Base-by-base conservation (phyloP, 768 basidiomycete genomes). In the Lentinula raphanica region DNA sequence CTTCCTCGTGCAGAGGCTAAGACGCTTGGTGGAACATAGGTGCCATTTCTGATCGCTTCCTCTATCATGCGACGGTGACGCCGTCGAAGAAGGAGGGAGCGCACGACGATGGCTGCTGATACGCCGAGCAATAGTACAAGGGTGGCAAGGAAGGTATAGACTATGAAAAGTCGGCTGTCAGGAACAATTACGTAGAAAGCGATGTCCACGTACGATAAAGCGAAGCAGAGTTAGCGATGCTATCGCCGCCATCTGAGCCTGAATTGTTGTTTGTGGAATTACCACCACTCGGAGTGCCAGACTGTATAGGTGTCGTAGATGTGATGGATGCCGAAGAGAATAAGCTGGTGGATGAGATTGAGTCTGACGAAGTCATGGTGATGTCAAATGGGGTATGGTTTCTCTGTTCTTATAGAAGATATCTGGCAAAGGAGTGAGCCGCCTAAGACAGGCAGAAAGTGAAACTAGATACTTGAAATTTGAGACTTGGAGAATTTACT, bases 101-200 rank as follows among this genome's bases (percentile, higher is more conserved):
- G 84, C 46, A 81, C 62, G 59, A 88, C 79, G 65, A 88, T 86
- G 12, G 84, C 84, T 2, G 80, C 80, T 8, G 85, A 86, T n/a
- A 89, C 81, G 39, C 76, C 74, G 23, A 88, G 78, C 19, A 89
- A 79, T 21, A 88, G 80, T 59, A 88, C 78, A 51, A 88, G 79
- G 2, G 87, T 88, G 2, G 87, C 86, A 49, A 82, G 75, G 60
- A 81, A 55, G 32, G 54, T 45, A 28, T 76, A 78, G 55, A 63
- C 67, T 9, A 23, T 39, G 13, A 17, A 15, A 25, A 40, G 13
- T 4, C 25, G 36, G 5, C 13, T 8, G 28, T 40, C 13, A 23
- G 3, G 3, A 21, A 21, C 12, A 1, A 9, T 17, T 23, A 21
- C 21, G 12, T 9, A 27, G 25, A 15, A 28, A 2, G 27, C 27